Base-by-base conservation (phyloP, 805 yeast genomes). In the Torulaspora indica region DNA sequence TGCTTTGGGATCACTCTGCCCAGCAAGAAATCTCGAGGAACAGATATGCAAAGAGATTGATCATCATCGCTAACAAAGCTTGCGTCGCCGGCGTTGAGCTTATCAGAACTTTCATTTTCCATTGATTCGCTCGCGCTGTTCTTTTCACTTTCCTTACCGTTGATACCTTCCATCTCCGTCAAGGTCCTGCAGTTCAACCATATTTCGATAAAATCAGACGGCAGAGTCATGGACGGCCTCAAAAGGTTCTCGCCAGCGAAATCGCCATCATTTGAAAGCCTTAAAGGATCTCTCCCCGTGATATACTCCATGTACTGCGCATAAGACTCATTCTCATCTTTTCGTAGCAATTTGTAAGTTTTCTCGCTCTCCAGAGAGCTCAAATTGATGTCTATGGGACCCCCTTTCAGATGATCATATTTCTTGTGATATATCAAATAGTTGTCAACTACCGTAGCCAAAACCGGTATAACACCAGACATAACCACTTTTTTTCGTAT, bases 381-480 rank as follows among this genome's bases (percentile, higher is more conserved):
- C 10, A 59, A 42, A 42, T 52, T 48, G 32, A 54, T 46, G 18
- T 48, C 52, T 12, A 48, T 31, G 6, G 45, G 34, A n/a, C 39
- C 37, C 10, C 49, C 52, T 23, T 38, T 52, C 29, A 55, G 43
- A 34, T 50, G 48, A 51, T 69, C 73, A 46, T 62, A 67, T 43
- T 68, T 64, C 38, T 63, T 61, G 38, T 59, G 60, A 27, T 60
- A 56, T 5, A 72, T 55, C 10, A 88, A 69, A 63, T 84, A 91
- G 65, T 91, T 90, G 64, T 93, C 98, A 52, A 91, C 72, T 2
- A 93, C 84, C 0, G 98, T 90, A 43, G 96, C 93, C 33, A 91
- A 76, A 3, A 91, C 79, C 1, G 97, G 96, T 31, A 93, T 76
- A 48, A 89, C 81, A 4, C 97, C 98, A 1, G 97, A 95, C 49